These are phyloP conservation scores for Plasmopara halstedii DNA, from an alignment of 352 stramenopile species.

Conservation along the genomic window DNA sequence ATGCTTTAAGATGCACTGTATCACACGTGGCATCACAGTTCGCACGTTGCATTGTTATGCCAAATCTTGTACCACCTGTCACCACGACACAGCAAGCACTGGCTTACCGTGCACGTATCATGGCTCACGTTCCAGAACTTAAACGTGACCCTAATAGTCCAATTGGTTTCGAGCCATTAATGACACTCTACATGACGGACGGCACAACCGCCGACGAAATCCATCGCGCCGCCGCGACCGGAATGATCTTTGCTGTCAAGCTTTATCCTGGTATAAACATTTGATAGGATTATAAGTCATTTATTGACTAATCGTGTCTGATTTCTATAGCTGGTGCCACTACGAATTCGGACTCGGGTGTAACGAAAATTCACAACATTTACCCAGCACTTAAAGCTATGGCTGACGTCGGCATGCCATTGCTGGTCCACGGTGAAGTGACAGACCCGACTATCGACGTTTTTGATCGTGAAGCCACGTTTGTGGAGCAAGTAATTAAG, in stretches of 20 bases:
- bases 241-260: conserved; percentile 93
- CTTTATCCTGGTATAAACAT: conserved; percentile 89
- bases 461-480: conserved; percentile 96
- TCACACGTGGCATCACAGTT: conserved; percentile 79
- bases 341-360: conserved; percentile 97
- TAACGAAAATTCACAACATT: conserved; percentile 95
- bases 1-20: conserved; percentile 75
- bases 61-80: conserved; percentile 96
- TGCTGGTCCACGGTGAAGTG: conserved; percentile 96
- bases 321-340: conserved; percentile 86
- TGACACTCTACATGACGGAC: conserved; percentile 98
- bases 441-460: conserved; percentile 93
- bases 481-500: conserved; percentile 94
- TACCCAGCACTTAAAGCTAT: conserved; percentile 80
- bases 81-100: conserved; percentile 92
- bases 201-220: conserved; percentile 96
- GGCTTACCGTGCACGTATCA: conserved; percentile 94
- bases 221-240: conserved; percentile 76
- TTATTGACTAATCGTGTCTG: conserved; percentile 1
- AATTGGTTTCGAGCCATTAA: conserved; percentile 88
- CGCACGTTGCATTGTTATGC: conserved; percentile 94
- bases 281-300: background rate
- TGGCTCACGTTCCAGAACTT: conserved; percentile 70
- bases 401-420: conserved; percentile 83
- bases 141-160: conserved; percentile 15